Evolutionary conservation across 2,329 filamentous ascomycete species (phyloP).

Genomic region (Tolypocladium album): DNA sequence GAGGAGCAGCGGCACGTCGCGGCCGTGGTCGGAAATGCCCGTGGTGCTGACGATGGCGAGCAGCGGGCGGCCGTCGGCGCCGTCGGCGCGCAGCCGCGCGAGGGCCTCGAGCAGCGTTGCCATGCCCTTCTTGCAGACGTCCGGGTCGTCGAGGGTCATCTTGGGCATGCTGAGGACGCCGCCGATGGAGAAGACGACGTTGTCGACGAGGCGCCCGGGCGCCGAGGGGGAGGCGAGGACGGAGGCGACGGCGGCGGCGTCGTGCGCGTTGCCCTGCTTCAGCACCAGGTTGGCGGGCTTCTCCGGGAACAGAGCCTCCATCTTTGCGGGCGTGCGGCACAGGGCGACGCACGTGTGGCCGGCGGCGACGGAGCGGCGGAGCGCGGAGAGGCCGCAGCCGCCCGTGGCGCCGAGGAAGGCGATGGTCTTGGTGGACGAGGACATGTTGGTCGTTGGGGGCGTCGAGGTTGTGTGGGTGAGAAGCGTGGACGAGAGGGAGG

Average conservation of each 20-base stretch:
- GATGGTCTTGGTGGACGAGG: constrained; percentile 11
- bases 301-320: constrained; percentile 19
- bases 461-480: not conserved
- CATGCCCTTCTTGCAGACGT: constrained; percentile 28
- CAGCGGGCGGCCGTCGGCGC: constrained; percentile 18
- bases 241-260: constrained; percentile 18
- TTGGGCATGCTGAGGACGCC: constrained; percentile 12
- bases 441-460: not conserved
- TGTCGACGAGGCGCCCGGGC: constrained; percentile 21
- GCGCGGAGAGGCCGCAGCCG: constrained; percentile 26
- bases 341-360: constrained; percentile 28
- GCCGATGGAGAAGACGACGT: constrained; percentile 29
- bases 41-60: constrained; percentile 28
- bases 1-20: constrained; percentile 25
- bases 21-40: constrained; percentile 21
- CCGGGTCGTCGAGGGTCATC: constrained; percentile 23
- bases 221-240: constrained; percentile 18
- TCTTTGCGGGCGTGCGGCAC: constrained; percentile 28
- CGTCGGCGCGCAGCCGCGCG: constrained; percentile 9
- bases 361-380: constrained; percentile 23
- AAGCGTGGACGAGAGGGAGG: too few relatives aligned
- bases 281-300: constrained; percentile 23
- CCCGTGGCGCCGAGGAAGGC: constrained; percentile 31
- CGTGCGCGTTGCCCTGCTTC: constrained; percentile 26
- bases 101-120: constrained; percentile 22